Conservation (phyloP, 2,329 filamentous ascomycete genomes). For the Pyrenophora graminea region DNA sequence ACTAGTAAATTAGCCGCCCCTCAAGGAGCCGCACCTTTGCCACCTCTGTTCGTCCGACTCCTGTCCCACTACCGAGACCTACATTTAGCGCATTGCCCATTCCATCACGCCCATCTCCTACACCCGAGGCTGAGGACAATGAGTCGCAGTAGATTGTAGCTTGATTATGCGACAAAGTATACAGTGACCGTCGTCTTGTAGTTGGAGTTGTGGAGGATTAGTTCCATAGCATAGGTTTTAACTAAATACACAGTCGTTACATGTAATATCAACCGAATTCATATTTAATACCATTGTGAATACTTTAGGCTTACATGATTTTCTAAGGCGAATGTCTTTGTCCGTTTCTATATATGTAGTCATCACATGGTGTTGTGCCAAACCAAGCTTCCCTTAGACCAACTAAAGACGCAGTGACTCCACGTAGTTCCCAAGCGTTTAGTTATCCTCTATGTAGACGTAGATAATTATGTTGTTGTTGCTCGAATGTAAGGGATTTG, state of each 20-base stretch:
- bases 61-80: conserved; percentile 1
- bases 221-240: not conserved
- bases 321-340: too few relatives aligned
- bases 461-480: too few relatives aligned
- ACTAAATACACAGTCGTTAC: conserved; percentile 5
- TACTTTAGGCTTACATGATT: too few relatives aligned
- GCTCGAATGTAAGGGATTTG: too few relatives aligned
- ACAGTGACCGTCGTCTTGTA: not conserved
- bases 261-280: not conserved
- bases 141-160: not conserved
- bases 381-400: too few relatives aligned
- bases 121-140: conserved; percentile 9
- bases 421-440: too few relatives aligned
- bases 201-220: not conserved
- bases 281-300: too few relatives aligned
- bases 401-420: too few relatives aligned
- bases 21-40: conserved; percentile 11
- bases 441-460: too few relatives aligned
- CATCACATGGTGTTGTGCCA: too few relatives aligned
- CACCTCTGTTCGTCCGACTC: conserved; percentile 17
- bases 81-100: not conserved
- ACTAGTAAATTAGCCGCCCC: not conserved
- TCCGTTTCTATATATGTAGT: too few relatives aligned
- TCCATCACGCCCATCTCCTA: conserved; percentile 15
- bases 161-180: not conserved